A percentile compares a stretch with the other conserved stretches of the same genome.
phyloP scores from a whole-genome alignment of 2,329 filamentous ascomycete genomes.

The Verticillium alfalfae region DNA sequence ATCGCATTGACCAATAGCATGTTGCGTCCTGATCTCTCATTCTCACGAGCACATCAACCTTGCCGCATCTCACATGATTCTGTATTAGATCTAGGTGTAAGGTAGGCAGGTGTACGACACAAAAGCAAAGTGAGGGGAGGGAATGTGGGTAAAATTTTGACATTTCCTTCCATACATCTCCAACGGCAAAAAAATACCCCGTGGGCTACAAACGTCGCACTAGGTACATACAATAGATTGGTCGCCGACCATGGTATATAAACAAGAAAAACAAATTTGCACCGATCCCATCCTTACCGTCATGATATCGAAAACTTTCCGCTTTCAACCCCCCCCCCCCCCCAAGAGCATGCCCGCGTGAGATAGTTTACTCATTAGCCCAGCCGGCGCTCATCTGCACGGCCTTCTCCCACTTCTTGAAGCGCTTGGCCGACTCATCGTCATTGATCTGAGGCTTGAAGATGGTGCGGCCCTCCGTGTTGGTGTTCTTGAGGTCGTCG shows the following conservation, averaged over 20 bases:
- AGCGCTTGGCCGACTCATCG: slow-evolving; percentile 56
- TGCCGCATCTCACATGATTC: neutral
- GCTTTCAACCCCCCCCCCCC: neutral
- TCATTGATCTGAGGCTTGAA: slow-evolving; percentile 63
- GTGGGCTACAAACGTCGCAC: neutral
- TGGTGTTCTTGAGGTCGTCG: slow-evolving; percentile 66
- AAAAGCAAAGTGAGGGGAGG: neutral
- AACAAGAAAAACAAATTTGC: neutral
- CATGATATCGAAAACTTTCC: neutral
- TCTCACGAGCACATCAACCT: neutral
- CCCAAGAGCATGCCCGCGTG: too few species aligned
- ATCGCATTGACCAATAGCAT: neutral
- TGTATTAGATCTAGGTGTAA: too few species aligned
- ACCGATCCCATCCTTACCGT: neutral
- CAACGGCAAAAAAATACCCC: neutral
- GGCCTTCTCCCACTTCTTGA: slow-evolving; percentile 68
- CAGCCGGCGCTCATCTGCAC: slow-evolving; percentile 76
- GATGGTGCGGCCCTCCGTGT: slow-evolving; percentile 60
- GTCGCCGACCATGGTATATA: neutral
- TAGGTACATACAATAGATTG: neutral
- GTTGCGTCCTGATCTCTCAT: neutral
- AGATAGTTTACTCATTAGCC: slow-evolving; percentile 19
- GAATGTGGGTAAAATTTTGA: neutral
- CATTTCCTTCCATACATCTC: neutral
- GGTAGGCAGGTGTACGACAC: neutral